phyloP scores from a whole-genome alignment of 2,329 filamentous ascomycete species.

The Corynespora cassiicola region DNA sequence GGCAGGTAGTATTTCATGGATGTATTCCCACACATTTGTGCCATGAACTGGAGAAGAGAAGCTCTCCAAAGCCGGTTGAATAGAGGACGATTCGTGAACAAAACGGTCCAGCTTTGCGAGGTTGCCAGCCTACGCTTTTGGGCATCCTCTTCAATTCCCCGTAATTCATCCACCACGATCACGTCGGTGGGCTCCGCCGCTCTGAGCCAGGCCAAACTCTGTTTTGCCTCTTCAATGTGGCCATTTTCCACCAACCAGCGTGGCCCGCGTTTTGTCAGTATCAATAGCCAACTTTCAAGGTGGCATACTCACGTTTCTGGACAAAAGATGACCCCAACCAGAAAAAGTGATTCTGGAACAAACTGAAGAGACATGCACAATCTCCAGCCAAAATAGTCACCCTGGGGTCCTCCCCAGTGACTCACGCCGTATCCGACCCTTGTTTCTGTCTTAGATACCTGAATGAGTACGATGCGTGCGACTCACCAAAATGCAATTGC shows the following conservation, averaged over 20 bases:
- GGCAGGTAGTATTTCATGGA: constrained; percentile 69
- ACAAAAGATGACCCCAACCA: constrained; percentile 57
- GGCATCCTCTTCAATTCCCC: constrained; percentile 55
- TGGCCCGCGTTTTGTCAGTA: constrained; percentile 46
- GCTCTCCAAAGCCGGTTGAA: constrained; percentile 64
- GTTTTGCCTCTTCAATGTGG: constrained; percentile 50
- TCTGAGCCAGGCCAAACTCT: constrained; percentile 58
- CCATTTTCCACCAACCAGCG: constrained; percentile 65
- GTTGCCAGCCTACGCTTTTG: constrained; percentile 44
- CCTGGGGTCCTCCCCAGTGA: constrained; percentile 56
- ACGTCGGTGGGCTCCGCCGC: constrained; percentile 47
- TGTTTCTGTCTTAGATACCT: constrained; percentile 7
- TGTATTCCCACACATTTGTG: constrained; percentile 65
- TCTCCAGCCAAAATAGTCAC: constrained; percentile 61
- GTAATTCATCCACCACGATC: constrained; percentile 43
- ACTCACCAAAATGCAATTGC: constrained; percentile 62
- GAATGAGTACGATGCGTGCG: background rate
- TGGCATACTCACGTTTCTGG: constrained; percentile 59
- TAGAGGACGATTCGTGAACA: constrained; percentile 58
- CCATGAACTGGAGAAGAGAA: constrained; percentile 65
- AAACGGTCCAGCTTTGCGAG: constrained; percentile 51
- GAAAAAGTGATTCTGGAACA: constrained; percentile 59
- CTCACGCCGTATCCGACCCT: constrained; percentile 65
- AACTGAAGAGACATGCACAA: constrained; percentile 60
- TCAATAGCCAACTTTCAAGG: background rate